Percentiles rank a stretch among this genome's conserved stretches.
Evolutionary conservation across 352 stramenopile species (phyloP).

Genomic region (Globisporangium acanthophoron): DNA sequence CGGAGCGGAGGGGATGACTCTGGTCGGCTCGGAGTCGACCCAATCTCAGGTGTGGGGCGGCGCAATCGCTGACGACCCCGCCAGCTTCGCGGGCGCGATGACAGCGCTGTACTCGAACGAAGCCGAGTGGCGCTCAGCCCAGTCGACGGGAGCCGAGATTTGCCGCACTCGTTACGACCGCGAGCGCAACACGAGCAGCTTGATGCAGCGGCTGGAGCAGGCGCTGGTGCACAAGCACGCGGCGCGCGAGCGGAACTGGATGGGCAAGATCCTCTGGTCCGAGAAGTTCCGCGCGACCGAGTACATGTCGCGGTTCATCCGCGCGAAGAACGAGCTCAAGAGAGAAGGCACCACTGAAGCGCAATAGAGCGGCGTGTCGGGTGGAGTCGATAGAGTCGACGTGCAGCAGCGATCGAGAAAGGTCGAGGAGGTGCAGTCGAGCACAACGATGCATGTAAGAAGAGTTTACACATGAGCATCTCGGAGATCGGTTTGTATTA

Average conservation of each 20-base stretch:
- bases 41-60: constrained; percentile 39
- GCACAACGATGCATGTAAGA: too few species aligned
- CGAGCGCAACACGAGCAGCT: constrained; percentile 32
- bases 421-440: too few species aligned
- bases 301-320: constrained; percentile 84
- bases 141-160: constrained; percentile 21
- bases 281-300: constrained; percentile 77
- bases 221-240: constrained; percentile 23
- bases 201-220: constrained; percentile 49
- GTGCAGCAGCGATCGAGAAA: background rate
- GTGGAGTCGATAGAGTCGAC: background rate
- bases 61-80: constrained; percentile 34
- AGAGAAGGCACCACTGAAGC: background rate
- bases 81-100: constrained; percentile 40
- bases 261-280: constrained; percentile 77
- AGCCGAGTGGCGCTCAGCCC: constrained; percentile 28
- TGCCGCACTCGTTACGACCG: constrained; percentile 42
- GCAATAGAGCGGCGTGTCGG: background rate
- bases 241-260: constrained; percentile 49
- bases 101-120: constrained; percentile 37
- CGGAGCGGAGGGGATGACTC: constrained; percentile 83
- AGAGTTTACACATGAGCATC: background rate
- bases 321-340: constrained; percentile 49
- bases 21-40: background rate
- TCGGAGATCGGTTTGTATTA: background rate